These are phyloP conservation scores for Delitschia confertaspora DNA, from an alignment of 495 filamentous ascomycete species.

Conservation along the genomic window DNA sequence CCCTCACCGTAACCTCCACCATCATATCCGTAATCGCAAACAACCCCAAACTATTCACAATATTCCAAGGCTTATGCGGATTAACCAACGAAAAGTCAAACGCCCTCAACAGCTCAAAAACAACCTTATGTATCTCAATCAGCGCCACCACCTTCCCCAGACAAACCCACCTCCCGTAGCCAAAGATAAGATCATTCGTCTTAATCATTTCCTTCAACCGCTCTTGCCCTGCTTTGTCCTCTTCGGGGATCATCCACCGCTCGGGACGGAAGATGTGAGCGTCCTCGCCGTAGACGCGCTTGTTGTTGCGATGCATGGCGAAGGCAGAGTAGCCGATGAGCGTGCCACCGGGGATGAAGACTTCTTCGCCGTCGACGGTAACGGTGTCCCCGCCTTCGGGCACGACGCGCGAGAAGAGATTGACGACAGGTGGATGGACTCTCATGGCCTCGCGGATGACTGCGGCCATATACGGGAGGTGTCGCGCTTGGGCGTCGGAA, in stretches of 20 bases:
- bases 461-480: conserved; percentile 18
- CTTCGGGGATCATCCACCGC: conserved; percentile 23
- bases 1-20: conserved; percentile 24
- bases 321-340: conserved; percentile 31
- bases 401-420: conserved; percentile 18
- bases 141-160: conserved; percentile 19
- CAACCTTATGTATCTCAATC: conserved; percentile 23
- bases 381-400: conserved; percentile 31
- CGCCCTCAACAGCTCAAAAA: conserved; percentile 39
- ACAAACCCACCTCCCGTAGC: conserved; percentile 22
- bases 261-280: conserved; percentile 26
- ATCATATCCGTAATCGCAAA: conserved; percentile 21
- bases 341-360: conserved; percentile 22
- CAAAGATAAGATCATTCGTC: conserved; percentile 24
- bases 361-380: conserved; percentile 29
- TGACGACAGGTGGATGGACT: conserved; percentile 22
- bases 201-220: conserved; percentile 17
- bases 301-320: conserved; percentile 27
- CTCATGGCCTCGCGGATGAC: conserved; percentile 24
- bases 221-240: conserved; percentile 10
- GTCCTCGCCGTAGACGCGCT: conserved; percentile 30
- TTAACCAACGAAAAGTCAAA: conserved; percentile 47
- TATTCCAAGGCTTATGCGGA: conserved; percentile 40
- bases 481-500: conserved; percentile 13
- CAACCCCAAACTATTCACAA: conserved; percentile 16